Evolutionary conservation across 2,329 filamentous ascomycete species (phyloP).

Genomic region (Hysterium pulicare): DNA sequence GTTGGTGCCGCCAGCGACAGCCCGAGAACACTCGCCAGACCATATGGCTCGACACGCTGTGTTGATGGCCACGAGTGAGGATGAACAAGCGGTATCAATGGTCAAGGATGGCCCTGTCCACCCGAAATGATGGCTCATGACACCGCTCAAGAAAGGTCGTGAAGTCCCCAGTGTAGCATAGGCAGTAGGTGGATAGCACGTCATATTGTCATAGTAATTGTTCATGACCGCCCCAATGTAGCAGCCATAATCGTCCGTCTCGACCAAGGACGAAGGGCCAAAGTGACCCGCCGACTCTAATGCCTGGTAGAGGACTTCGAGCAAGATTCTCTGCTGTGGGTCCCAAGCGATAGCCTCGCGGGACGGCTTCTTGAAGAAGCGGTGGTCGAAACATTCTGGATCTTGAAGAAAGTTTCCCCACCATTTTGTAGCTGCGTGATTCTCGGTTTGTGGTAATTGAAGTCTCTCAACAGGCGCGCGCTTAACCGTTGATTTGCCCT

Average conservation of each 20-base stretch:
- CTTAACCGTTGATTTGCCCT: constrained; percentile 8
- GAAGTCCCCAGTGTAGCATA: constrained; percentile 26
- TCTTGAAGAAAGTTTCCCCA: constrained; percentile 3
- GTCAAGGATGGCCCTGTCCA: constrained; percentile 20
- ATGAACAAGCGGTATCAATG: constrained; percentile 36
- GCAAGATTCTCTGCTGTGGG: constrained; percentile 2
- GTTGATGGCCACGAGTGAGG: constrained; percentile 24
- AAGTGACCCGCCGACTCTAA: constrained; percentile 23
- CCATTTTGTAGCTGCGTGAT: constrained; percentile 2
- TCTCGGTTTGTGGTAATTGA: not conserved
- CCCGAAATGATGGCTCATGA: constrained; percentile 23
- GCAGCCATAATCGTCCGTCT: constrained; percentile 23
- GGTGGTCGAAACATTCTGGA: constrained; percentile 1
- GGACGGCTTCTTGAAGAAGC: constrained; percentile 3
- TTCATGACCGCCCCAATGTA: constrained; percentile 25
- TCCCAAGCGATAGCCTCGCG: constrained; percentile 1
- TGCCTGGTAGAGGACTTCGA: constrained; percentile 3
- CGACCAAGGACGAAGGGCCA: constrained; percentile 14
- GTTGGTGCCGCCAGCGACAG: constrained; percentile 37
- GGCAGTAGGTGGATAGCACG: constrained; percentile 14
- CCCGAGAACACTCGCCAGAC: constrained; percentile 21
- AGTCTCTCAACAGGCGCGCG: constrained; percentile 5
- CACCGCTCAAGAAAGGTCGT: constrained; percentile 18
- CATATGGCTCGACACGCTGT: constrained; percentile 24
- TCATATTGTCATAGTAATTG: constrained; percentile 34